Evolutionary conservation across 495 filamentous ascomycete species (phyloP), one percentile per base, ranked within the genome.

Genomic region (Penicillium psychrofluorescens): DNA sequence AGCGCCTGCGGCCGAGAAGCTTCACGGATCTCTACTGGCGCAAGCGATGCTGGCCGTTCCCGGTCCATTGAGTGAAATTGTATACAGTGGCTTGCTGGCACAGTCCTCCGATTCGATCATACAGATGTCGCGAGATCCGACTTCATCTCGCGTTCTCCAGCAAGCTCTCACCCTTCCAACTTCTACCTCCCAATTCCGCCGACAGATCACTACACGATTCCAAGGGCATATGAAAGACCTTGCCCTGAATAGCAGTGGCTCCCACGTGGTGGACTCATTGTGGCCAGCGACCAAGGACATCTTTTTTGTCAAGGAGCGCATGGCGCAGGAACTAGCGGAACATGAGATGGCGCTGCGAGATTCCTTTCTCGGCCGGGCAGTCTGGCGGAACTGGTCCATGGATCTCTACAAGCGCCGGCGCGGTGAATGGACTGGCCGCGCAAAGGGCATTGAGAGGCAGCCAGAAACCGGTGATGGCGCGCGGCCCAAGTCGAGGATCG

Each of bases 321-420:
- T 87, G 50, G 83, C 84, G 8, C 71, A 80, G 44, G 81, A 86
- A 53, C 58, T 88, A 7, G 57, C 70, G 1, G 62, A 73, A 37
- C 64, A 72, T 44, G 90, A 95, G 58, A 50, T 71, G 29, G 59
- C 71, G 9, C 68, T 98, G 12, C 75, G 90, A 15, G 83, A 88
- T 45, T 83, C 81, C 0, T 84, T 77, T 50, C 71, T 84, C 16
- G 92, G 92, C 3, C 69, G 90, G 6, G 84, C 82, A 3, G 87
- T 95, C 9, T 96, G 89, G 91, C 71, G 83, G 42, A 87, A 92
- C 48, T 98, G 92, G 94, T 78, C 75, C 41, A 89, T 95, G 68
- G 92, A 97, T 63, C 56, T 90, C 15, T 97, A 83, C 65, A 86
- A 84, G 50, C 67, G 80, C 37, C 70, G 78, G 38, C 64, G 80